These are phyloP conservation scores for Rhexocercosporidium sp. DNA, from an alignment of 2,329 filamentous ascomycete genomes.

Conservation along the genomic window DNA sequence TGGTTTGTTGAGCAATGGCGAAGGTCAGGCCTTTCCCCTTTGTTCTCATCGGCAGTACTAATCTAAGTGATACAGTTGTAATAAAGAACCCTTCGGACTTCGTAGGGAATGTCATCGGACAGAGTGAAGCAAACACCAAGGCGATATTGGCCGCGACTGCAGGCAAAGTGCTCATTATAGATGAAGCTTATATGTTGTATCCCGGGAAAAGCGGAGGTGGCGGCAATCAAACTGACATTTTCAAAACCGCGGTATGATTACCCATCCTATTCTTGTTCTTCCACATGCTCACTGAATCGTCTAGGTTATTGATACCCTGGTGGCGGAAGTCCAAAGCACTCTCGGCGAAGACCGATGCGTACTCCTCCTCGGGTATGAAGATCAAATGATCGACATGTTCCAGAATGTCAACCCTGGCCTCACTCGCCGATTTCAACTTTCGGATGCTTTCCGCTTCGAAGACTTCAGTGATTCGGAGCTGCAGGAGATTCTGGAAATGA, in stretches of 20 bases:
- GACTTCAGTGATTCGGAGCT: conserved; percentile 69
- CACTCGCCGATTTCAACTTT: conserved; percentile 66
- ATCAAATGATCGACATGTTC: conserved; percentile 74
- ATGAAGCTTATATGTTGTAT: conserved; percentile 76
- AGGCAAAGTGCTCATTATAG: conserved; percentile 80
- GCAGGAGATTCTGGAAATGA: conserved; percentile 62
- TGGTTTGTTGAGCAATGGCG: conserved; percentile 69
- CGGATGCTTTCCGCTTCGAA: conserved; percentile 69
- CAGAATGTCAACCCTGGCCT: conserved; percentile 76
- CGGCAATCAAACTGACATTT: conserved; percentile 12
- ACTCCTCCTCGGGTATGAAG: conserved; percentile 71
- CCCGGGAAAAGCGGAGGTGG: conserved; percentile 28
- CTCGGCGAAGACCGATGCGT: conserved; percentile 76
- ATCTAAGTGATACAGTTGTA: conserved; percentile 55
- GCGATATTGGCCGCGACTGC: conserved; percentile 65
- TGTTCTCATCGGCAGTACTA: background rate
- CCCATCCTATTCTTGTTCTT: background rate
- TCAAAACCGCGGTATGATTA: conserved; percentile 10
- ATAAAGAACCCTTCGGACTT: conserved; percentile 78
- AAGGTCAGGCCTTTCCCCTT: conserved; percentile 53
- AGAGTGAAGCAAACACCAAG: conserved; percentile 75
- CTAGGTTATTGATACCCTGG: conserved; percentile 73
- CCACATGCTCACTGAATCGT: background rate
- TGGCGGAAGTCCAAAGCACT: conserved; percentile 72
- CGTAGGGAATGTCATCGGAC: conserved; percentile 64